Base-by-base conservation (phyloP, 768 basidiomycete genomes). In the Dioszegia aurantiaca region DNA sequence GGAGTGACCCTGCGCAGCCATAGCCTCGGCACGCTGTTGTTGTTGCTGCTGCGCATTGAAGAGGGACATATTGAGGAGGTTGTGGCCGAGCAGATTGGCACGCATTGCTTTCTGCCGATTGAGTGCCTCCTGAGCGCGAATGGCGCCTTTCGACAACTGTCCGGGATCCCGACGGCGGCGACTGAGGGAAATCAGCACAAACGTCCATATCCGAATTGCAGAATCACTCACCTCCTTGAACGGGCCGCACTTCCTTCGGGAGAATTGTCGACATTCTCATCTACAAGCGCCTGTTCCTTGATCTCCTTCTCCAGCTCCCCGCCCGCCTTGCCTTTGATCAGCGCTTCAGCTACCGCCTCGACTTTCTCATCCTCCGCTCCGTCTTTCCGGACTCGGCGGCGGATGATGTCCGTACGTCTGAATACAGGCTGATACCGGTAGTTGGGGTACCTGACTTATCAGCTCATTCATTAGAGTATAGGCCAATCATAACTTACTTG, bases 361-460 rank as follows among this genome's bases (percentile, higher is more conserved):
- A 74, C 74, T 49, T 77, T 77, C 16, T 74, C 73, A 57, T 77
- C 75, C 56, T 77, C 75, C 23, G 69, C 55, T 3, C 70, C 69
- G 46, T 77, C 75, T 45, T 77, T 77, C 9, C 75, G 60, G 1
- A 77, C 75, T 31, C 75, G 64, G 12, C 75, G 60, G 23, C 75
- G 61, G 41, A 77, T 73, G 48, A 77, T 75, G 48, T 77, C 70
- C 16, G 70, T 72, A 14, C 75, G 63, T 8, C 73, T 58, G 48
- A 69, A 72, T 10, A 69, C 69, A 6, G 77, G 77, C 41, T 73
- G 72, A 55, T 78, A 78, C 23, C 73, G 59, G 55, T 78, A 78
- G 33, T 70, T 68, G 0, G 77, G 77, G 58, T 77, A 76, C 31
- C 70, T 78, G 47, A 5, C 40, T 17, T 19, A 43, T 54, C 52